Conservation (phyloP, 176 grass and related monocot species). For the Bromus sterilis region DNA sequence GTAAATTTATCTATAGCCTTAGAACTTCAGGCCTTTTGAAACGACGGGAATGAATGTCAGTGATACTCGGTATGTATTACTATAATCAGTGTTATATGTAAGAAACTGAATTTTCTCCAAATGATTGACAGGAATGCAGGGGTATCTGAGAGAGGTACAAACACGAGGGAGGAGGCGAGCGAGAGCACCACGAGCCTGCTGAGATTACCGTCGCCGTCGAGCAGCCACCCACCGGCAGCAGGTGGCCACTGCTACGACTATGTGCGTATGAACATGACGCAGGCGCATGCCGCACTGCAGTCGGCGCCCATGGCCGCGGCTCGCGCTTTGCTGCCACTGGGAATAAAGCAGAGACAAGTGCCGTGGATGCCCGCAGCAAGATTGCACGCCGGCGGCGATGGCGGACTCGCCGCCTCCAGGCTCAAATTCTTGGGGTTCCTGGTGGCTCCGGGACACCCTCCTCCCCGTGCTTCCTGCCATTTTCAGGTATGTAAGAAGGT, state of each 20-base stretch:
- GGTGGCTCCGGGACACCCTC: conserved; percentile 2
- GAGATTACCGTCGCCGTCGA: not conserved
- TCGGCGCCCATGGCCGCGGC: not conserved
- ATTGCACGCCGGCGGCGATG: not conserved
- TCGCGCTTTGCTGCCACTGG: not conserved
- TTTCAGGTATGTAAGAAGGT: conserved; percentile 16
- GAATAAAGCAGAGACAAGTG: conserved; percentile 10
- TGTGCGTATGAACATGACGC: not conserved
- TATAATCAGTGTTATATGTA: not conserved
- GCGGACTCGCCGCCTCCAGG: not conserved
- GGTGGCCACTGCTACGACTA: conserved; percentile 21
- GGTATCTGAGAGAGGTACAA: not conserved
- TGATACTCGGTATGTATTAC: too few species aligned
- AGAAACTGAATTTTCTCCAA: not conserved
- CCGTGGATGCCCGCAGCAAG: not conserved
- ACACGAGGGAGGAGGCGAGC: not conserved
- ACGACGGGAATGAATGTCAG: too few species aligned
- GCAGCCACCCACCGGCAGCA: not conserved
- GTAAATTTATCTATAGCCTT: too few species aligned
- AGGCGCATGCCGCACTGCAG: not conserved
- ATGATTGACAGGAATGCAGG: not conserved
- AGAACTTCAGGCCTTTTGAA: too few species aligned
- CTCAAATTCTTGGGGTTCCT: conserved; percentile 37
- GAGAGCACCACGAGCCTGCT: conserved; percentile 21
- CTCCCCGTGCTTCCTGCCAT: not conserved